These are phyloP conservation scores for Neofusicoccum parvum DNA, from an alignment of 2,329 filamentous ascomycete genomes.

Conservation along the genomic window DNA sequence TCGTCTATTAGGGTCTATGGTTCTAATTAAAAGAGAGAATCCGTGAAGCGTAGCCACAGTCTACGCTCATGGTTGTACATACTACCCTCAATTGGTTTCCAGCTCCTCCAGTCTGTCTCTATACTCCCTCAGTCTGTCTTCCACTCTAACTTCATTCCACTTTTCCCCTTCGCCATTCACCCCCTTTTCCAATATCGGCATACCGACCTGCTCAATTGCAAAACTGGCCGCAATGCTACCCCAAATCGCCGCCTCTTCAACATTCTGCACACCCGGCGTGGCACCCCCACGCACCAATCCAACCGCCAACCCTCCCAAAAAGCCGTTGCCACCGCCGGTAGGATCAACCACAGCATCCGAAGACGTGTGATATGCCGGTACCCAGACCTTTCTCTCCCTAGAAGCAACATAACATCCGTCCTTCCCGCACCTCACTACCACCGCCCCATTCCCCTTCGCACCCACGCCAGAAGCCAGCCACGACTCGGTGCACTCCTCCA, in stretches of 20 bases:
- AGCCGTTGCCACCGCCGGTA: slow-evolving; percentile 91
- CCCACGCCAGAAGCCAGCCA: slow-evolving; percentile 43
- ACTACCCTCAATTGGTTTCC: slow-evolving; percentile 24
- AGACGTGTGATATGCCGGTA: slow-evolving; percentile 72
- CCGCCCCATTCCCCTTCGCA: slow-evolving; percentile 47
- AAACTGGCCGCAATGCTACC: slow-evolving; percentile 85
- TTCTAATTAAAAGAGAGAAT: neutral
- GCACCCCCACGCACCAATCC: slow-evolving; percentile 57
- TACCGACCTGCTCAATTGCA: slow-evolving; percentile 90
- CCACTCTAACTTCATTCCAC: slow-evolving; percentile 52
- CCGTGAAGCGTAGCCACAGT: slow-evolving; percentile 26
- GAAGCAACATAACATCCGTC: slow-evolving; percentile 65
- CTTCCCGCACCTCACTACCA: slow-evolving; percentile 72
- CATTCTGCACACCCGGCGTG: slow-evolving; percentile 39
- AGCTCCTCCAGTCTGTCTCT: slow-evolving; percentile 37
- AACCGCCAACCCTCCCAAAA: slow-evolving; percentile 66
- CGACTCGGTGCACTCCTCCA: slow-evolving; percentile 45
- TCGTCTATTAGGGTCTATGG: slow-evolving; percentile 15
- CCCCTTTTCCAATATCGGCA: slow-evolving; percentile 60
- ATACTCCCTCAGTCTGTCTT: slow-evolving; percentile 47
- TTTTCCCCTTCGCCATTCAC: slow-evolving; percentile 38
- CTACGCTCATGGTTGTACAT: slow-evolving; percentile 39
- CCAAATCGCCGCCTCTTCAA: slow-evolving; percentile 74
- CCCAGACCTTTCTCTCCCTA: slow-evolving; percentile 57
- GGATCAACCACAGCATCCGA: slow-evolving; percentile 74